Evolutionary conservation across 768 basidiomycete species (phyloP), one percentile per base, ranked within the genome.

Genomic region (Leucocoprinus sp.): DNA sequence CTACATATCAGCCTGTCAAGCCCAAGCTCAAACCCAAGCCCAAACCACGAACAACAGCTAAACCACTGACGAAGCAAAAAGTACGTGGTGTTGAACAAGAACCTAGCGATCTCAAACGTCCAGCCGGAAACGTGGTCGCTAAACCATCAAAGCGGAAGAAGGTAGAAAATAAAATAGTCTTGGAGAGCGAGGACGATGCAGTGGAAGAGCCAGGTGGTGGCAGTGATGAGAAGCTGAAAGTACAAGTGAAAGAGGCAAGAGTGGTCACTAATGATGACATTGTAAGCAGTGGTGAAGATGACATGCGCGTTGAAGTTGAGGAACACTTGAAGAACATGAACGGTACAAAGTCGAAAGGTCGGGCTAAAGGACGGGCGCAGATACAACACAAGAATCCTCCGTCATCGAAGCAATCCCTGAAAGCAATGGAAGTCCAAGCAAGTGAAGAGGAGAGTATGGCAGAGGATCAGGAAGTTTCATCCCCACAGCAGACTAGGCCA

Each of bases 361-460:
- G 40, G 29, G 43, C 53, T n/a, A 54, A 52, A 42, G 57, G 56
- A 42, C 45, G 42, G 50, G 45, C 39, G 36, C 28, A 11, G 57
- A 54, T 48, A 50, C 31, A 4, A 31, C 31, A 52, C 5, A 55
- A 52, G 21, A 29, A 44, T 38, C 41, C 34, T 17, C 26, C 37
- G 6, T n/a, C 38, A 42, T 38, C 21, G 18, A 50, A 28, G 33
- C 44, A 27, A n/a, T 42, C 15, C n/a, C 40, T 17, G 42, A 49
- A 37, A 43, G 21, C 39, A n/a, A n/a, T n/a, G n/a, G n/a, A n/a
- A n/a, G 43, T 34, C 31, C 34, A 49, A 52, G 42, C 51, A 50
- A 19, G 28, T 37, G 17, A 56, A 39, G 62, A 50, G 15, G 56
- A 40, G 37, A 57, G 55, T 26, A 60, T 51, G 43, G 35, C 40